Evolutionary conservation across 805 yeast genomes (phyloP), one percentile per base, ranked within the genome.

Genomic region (Candida vartiovaarae): DNA sequence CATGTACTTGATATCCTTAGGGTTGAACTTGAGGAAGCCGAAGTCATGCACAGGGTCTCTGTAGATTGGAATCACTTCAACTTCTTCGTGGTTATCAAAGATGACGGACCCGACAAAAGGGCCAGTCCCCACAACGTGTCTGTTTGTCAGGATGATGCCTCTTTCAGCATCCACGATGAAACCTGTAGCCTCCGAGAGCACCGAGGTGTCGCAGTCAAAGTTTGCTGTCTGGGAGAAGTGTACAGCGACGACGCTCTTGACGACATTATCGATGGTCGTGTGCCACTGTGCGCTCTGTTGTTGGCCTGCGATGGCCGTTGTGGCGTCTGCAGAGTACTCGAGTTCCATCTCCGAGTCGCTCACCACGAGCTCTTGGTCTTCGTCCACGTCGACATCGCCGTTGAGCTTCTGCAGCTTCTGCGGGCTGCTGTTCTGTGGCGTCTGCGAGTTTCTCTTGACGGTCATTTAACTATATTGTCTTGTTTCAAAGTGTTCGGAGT

Each of bases 21-120:
- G 93, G 52, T 89, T 78, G 53, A 86, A 90, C 60, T 80, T 74
- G 51, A 90, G 70, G 55, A 90, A 84, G 5, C 97, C 97, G 64
- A 90, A 90, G 64, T 90, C 97, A 60, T 90, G 97, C 29, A 90
- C 90, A 0, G 97, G 96, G 61, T 90, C 97, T 59, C 97, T 75
- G 61, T 88, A 89, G 29, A 87, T 76, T 3, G 95, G 95, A 42
- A 72, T 78, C 3, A 88, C 95, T 35, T 80, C 87, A 40, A 87
- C 85, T 64, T 89, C 96, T 63, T 90, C 97, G 64, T 90, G 96
- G 61, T 90, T 90, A 59, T 90, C 95, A 59, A 90, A 90, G 2
- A 90, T 88, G 0, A 86, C 95, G 57, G 84, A 87, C 1, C 97
- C 97, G 32, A 80, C 75, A 62, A 90, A 89, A 1, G 96, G 96